These are phyloP conservation scores for Sordaria brevicollis DNA, from an alignment of 495 filamentous ascomycete species.

Conservation along the genomic window DNA sequence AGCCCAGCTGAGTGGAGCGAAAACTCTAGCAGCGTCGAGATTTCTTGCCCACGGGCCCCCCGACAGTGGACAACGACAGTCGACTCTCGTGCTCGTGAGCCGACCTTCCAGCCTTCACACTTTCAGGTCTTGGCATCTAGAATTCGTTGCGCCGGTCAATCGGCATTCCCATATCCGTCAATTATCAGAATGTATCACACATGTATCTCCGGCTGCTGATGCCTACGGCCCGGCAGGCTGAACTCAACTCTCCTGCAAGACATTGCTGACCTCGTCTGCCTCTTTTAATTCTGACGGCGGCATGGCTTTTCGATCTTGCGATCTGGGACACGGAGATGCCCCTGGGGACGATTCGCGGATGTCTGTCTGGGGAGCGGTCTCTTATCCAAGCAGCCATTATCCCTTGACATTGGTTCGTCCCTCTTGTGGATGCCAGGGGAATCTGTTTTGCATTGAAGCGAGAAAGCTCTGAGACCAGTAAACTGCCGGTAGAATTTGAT, in stretches of 20 bases:
- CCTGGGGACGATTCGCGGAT: neutral
- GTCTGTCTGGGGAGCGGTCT: neutral
- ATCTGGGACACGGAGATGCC: neutral
- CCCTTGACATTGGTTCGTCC: neutral
- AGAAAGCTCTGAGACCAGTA: neutral
- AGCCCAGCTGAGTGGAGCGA: neutral
- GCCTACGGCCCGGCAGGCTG: neutral
- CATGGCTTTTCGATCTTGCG: neutral
- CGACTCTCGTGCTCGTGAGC: neutral
- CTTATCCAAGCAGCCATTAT: neutral
- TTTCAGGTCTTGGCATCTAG: neutral
- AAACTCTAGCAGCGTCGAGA: neutral
- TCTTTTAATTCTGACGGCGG: neutral
- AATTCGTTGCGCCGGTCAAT: neutral
- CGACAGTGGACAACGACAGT: neutral
- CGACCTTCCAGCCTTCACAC: neutral
- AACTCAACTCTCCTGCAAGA: neutral
- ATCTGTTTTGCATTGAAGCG: neutral
- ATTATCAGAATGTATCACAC: neutral
- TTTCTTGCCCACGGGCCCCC: neutral
- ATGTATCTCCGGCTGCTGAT: neutral
- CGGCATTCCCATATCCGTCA: neutral
- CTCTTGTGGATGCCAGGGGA: neutral
- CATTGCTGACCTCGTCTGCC: neutral
- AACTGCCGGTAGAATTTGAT: neutral